phyloP scores from a whole-genome alignment of 1,284 basidiomycete genomes.

The Malassezia dermatis region DNA sequence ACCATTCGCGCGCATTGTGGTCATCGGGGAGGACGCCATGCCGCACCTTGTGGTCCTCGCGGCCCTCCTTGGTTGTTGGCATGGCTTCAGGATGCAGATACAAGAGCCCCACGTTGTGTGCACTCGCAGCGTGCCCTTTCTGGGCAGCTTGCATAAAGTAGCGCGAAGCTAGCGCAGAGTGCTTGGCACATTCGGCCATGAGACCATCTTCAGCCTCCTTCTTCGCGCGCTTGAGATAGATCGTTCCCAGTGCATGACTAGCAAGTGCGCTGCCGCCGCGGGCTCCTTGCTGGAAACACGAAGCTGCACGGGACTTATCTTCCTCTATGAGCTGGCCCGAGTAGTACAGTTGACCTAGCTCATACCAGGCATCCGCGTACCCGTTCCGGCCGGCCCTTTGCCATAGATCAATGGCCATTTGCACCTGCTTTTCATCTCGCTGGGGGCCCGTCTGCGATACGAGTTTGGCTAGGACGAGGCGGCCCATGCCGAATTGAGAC shows the following conservation, averaged over 20 bases:
- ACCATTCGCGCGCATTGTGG: constrained; percentile 28
- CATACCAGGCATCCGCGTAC: constrained; percentile 36
- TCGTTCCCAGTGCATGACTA: constrained; percentile 8
- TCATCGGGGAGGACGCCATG: constrained; percentile 33
- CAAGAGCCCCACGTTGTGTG: constrained; percentile 33
- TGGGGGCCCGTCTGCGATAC: constrained; percentile 12
- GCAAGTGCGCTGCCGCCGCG: constrained; percentile 17
- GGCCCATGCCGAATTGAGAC: constrained; percentile 26
- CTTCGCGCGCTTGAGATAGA: neutral
- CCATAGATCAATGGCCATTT: constrained; percentile 23
- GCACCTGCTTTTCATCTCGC: constrained; percentile 14
- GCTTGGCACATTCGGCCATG: constrained; percentile 13
- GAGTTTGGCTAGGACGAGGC: constrained; percentile 24
- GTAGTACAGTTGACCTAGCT: constrained; percentile 24
- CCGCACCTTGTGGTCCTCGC: constrained; percentile 24
- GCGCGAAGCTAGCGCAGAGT: constrained; percentile 10
- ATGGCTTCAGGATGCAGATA: constrained; percentile 18
- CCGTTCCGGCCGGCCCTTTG: constrained; percentile 28
- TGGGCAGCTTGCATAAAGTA: constrained; percentile 32
- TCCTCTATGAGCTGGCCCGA: constrained; percentile 18
- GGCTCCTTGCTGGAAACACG: constrained; percentile 26
- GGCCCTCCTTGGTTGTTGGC: constrained; percentile 2
- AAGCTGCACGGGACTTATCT: constrained; percentile 18
- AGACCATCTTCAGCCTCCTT: constrained; percentile 17
- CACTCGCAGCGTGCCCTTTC: constrained; percentile 31